Percentiles rank a stretch among this genome's conserved stretches.
Evolutionary conservation across 202 grass and related monocot species (phyloP).

Genomic region (Elaeis oleifera): DNA sequence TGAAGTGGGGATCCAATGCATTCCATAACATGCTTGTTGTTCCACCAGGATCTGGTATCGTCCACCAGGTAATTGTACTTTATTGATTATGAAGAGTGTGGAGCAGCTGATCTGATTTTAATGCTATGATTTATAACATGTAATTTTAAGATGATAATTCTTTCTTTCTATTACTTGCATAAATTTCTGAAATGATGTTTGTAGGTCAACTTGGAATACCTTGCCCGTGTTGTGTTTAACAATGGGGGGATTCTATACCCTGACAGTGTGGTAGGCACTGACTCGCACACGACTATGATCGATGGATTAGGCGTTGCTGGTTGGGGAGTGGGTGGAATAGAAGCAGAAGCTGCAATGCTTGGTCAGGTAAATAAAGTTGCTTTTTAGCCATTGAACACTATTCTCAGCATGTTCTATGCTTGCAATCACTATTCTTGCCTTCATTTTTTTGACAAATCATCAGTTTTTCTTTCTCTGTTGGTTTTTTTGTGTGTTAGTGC

Average conservation of each 20-base stretch:
- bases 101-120: too few species aligned
- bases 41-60: constrained; percentile 23
- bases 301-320: constrained; percentile 3
- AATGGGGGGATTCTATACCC: constrained; percentile 4
- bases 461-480: too few species aligned
- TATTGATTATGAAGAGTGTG: too few species aligned
- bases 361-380: constrained; percentile 3
- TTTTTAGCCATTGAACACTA: too few species aligned
- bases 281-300: constrained; percentile 8
- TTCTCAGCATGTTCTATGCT: too few species aligned
- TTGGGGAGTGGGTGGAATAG: constrained; percentile 15
- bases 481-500: too few species aligned
- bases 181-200: background rate
- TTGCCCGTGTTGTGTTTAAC: constrained; percentile 7
- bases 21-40: constrained; percentile 22
- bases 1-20: constrained; percentile 19
- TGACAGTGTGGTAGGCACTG: constrained; percentile 14
- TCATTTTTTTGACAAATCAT: too few species aligned
- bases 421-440: too few species aligned
- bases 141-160: too few species aligned
- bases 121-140: too few species aligned
- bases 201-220: constrained; percentile 8
- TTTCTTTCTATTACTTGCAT: too few species aligned
- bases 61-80: constrained; percentile 4
- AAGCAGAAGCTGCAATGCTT: constrained; percentile 12